Evolutionary conservation across 2,329 filamentous ascomycete genomes (phyloP), one percentile per base, ranked within the genome.

Genomic region (Colletotrichum abscissum): DNA sequence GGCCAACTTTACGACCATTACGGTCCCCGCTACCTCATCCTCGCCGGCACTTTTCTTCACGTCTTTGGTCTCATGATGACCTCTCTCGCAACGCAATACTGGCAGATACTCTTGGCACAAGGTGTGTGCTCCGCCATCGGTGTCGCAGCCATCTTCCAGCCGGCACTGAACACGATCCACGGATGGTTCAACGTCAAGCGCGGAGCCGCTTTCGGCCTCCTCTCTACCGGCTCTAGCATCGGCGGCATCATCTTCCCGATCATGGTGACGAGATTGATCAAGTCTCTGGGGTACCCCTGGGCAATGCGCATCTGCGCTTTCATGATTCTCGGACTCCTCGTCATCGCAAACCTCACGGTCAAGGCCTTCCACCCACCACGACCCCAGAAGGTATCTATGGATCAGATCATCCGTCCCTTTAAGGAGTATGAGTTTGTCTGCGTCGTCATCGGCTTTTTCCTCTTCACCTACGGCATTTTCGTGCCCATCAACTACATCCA

Each of bases 11-110:
- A 88, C 76, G 92, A 94, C 77, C 88, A 84, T 69, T 88, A 90
- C 69, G 92, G 92, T 0, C 90, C 92, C 0, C 86, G 87, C 33
- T 86, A 82, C 59, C 81, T 93, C 0, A 78, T 92, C 1, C 42
- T 90, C 1, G 78, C 79, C 14, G 90, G 90, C 19, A 86, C 84
- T 0, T 80, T 91, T 65, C 78, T 91, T 42, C 88, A 91, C 68
- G 86, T 92, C 19, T 88, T 92, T 67, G 88, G 89, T 2, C 77
- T 92, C 5, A 92, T 93, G 89, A 91, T 92, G 89, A 85, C 88
- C 0, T 88, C 85, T 8, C 79, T 92, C 8, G 77, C 78, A n/a
- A 81, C 74, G 0, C 67, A 84, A 55, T 86, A 85, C 76, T 85
- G 82, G 62, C 83, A 86, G 57, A 79, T 85, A 65, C 77, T 86